Evolutionary conservation across 2,329 filamentous ascomycete genomes (phyloP), one percentile per base, ranked within the genome.

Genomic region (Tolypocladium cylindrosporum): DNA sequence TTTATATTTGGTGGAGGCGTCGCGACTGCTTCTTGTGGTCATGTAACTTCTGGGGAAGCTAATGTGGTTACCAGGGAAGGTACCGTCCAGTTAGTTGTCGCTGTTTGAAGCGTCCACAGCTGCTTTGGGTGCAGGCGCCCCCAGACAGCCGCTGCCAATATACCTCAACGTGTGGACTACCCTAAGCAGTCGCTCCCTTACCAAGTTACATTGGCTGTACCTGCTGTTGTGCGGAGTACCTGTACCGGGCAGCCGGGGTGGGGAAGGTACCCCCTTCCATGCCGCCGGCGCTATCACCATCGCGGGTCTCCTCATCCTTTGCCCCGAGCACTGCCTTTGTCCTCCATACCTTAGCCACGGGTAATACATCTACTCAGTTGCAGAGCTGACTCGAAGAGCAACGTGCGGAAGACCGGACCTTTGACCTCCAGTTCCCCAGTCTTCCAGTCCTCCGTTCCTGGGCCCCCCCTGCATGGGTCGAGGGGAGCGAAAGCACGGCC

Each of bases 1-100:
- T 50, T 58, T 61, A 54, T 61, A 60, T 55, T 54, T 40, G 50
- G 60, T 57, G 57, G 59, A 59, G 58, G 59, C 59, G 57, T 59
- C 52, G 51, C 16, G 55, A 56, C 55, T 40, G 42, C 42, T 50
- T 48, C 36, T 48, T 27, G 14, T 39, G 43, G 39, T 24, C 39
- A 45, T 58, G 52, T 56, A 41, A 37, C 54, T 24, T 52, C n/a
- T 43, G 41, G 51, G 45, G 53, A 54, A 39, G 54, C 55, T 43
- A 37, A 31, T 36, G 55, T 40, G 39, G 41, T n/a, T 40, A 21
- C 54, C 16, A 16, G 13, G 34, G 19, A 48, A 56, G 45, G 45
- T 50, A 19, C 45, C 43, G 45, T n/a, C n/a, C 14, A 14, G 45
- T 16, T 48, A 34, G 45, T 24, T 19, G 24, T 48, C 45, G 45